Conservation (phyloP, 768 basidiomycete species). For the Termitomyces sp. region DNA sequence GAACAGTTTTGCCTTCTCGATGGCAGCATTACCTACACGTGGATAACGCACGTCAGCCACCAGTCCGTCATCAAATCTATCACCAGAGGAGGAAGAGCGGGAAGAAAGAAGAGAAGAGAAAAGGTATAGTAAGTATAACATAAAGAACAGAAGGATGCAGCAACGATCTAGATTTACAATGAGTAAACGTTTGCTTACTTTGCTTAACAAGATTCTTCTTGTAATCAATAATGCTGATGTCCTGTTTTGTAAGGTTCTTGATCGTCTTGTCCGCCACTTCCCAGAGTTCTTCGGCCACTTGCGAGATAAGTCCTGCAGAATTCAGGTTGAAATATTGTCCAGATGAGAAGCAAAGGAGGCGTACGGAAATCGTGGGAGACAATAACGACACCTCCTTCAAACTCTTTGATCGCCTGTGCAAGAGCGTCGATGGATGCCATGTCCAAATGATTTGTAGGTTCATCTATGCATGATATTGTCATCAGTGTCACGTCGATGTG, state of each 20-base stretch:
- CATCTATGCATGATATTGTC: constrained; percentile 48
- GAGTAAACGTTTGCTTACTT: constrained; percentile 44
- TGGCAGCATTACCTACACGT: constrained; percentile 66
- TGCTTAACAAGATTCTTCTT: constrained; percentile 83
- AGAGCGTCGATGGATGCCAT: constrained; percentile 98
- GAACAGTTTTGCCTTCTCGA: constrained; percentile 93
- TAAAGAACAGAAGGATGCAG: not conserved
- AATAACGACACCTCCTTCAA: constrained; percentile 97
- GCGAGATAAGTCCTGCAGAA: constrained; percentile 79
- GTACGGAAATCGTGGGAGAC: constrained; percentile 98
- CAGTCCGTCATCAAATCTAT: constrained; percentile 3
- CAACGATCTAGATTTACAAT: constrained; percentile 1
- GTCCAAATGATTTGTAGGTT: constrained; percentile 97
- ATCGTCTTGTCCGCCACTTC: constrained; percentile 96
- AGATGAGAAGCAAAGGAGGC: not conserved
- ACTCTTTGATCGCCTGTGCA: constrained; percentile 93
- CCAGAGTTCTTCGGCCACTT: constrained; percentile 99
- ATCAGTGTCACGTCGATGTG: constrained; percentile 2
- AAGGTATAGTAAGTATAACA: not conserved
- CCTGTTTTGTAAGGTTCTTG: constrained; percentile 85
- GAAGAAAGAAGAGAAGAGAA: not conserved
- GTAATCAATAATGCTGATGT: constrained; percentile 91
- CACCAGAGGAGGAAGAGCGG: not conserved
- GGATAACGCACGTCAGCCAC: constrained; percentile 10
- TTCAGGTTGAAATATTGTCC: not conserved